These are phyloP conservation scores for Aspergillus japonicus DNA, from an alignment of 2,329 filamentous ascomycete species.

Conservation along the genomic window DNA sequence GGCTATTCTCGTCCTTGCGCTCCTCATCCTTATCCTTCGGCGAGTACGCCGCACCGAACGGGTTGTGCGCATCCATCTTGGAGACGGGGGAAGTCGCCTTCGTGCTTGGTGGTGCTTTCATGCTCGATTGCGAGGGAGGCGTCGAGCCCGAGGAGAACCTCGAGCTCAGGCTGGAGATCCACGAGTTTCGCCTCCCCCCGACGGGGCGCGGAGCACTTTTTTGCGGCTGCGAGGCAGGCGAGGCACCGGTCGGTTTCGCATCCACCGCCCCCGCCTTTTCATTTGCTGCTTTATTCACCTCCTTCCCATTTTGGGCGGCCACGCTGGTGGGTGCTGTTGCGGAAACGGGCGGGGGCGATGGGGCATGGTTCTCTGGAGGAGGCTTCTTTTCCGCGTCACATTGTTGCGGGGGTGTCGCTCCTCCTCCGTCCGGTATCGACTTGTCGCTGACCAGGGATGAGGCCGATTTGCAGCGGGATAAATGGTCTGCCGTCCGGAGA, in stretches of 20 bases:
- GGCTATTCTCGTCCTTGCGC: slow-evolving; percentile 33
- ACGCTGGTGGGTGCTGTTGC: slow-evolving; percentile 11
- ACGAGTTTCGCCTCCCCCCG: slow-evolving; percentile 68
- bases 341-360: slow-evolving; percentile 16
- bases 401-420: slow-evolving; percentile 18
- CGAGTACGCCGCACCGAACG: slow-evolving; percentile 45
- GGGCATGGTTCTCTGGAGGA: slow-evolving; percentile 23
- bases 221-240: slow-evolving; percentile 17
- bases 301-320: slow-evolving; percentile 21
- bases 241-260: slow-evolving; percentile 22
- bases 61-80: slow-evolving; percentile 42
- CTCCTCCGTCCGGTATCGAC: slow-evolving; percentile 21
- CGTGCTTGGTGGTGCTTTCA: slow-evolving; percentile 31
- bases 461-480: slow-evolving; percentile 38
- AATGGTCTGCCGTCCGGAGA: slow-evolving; percentile 26
- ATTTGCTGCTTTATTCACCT: slow-evolving; percentile 10
- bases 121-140: slow-evolving; percentile 38
- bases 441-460: slow-evolving; percentile 34
- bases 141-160: slow-evolving; percentile 71
- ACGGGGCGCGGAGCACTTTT: slow-evolving; percentile 33
- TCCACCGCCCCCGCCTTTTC: slow-evolving; percentile 23
- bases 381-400: slow-evolving; percentile 24
- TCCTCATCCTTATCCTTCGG: slow-evolving; percentile 47
- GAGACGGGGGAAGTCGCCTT: slow-evolving; percentile 34
- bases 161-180: slow-evolving; percentile 90